Evolutionary conservation across 2,329 filamentous ascomycete species (phyloP), one percentile per base, ranked within the genome.

Genomic region (Anthostomella pinea): DNA sequence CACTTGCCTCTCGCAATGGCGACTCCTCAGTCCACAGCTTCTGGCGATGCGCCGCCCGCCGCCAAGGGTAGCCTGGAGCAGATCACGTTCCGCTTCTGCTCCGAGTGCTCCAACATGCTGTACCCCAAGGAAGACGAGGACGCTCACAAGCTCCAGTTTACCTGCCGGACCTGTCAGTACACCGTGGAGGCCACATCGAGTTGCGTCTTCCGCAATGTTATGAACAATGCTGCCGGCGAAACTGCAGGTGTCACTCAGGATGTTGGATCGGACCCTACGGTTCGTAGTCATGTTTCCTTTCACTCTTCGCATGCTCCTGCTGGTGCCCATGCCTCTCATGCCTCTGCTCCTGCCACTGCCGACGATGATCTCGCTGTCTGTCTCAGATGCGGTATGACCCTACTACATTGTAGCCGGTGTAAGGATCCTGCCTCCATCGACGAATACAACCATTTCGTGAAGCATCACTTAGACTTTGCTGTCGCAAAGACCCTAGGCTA

Each of bases 181-280:
- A 87, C 84, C 55, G 89, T 95, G 62, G 80, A 85, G 47, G 90
- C 91, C 20, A 80, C 80, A 44, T 91, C 88, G 15, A 83, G 87
- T 44, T 97, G 93, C 67, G 88, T 97, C 58, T 98, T 93, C 72
- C 87, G 94, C 64, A 95, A 97, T 67, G 80, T 91, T 52, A 81
- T 98, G 56, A 88, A 88, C 67, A 94, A 85, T 60, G 85, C 87
- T 42, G 86, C 91, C 17, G 89, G 90, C 57, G 93, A 96, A 68
- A 97, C 91, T 25, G 91, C 93, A 41, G 93, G 94, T 68, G 91
- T 97, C 56, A 96, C 91, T 45, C 88, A 95, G 67, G 94, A 98
- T 69, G 90, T 98, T 58, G 88, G 85, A 60, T 90, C 87, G 59
- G 93, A 98, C 77, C 93, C 93, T 67, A 98, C 94, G 81, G 91